These are phyloP conservation scores for Pythium scleroteichum DNA, from an alignment of 352 stramenopile species.

Conservation along the genomic window DNA sequence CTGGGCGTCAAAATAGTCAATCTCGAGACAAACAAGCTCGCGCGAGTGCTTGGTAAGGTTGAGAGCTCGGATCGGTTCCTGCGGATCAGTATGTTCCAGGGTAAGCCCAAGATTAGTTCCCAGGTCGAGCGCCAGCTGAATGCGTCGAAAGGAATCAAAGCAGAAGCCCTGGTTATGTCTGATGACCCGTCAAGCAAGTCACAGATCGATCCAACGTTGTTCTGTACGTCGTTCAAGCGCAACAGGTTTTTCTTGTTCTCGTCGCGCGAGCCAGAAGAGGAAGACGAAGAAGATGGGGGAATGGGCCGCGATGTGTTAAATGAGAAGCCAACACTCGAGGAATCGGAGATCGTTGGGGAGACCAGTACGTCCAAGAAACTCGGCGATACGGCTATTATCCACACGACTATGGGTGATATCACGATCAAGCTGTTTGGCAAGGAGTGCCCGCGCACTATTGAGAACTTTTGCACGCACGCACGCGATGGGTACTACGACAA, in stretches of 20 bases:
- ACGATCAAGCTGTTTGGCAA: slow-evolving; percentile 96
- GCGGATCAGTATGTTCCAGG: slow-evolving; percentile 92
- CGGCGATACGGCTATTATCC: slow-evolving; percentile 88
- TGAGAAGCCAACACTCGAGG: slow-evolving; percentile 95
- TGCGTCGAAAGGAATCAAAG: slow-evolving; percentile 46
- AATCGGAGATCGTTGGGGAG: slow-evolving; percentile 85
- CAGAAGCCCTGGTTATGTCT: slow-evolving; percentile 62
- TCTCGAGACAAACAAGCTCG: slow-evolving; percentile 92
- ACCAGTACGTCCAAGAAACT: slow-evolving; percentile 61
- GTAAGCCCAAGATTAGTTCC: slow-evolving; percentile 94
- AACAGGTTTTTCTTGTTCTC: slow-evolving; percentile 98
- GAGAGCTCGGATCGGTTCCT: slow-evolving; percentile 97
- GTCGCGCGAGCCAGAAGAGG: slow-evolving; percentile 90
- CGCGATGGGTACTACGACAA: slow-evolving; percentile 99
- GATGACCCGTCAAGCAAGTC: slow-evolving; percentile 45
- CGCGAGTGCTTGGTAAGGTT: slow-evolving; percentile 91
- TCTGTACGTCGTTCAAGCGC: slow-evolving; percentile 88
- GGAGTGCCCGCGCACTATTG: slow-evolving; percentile 93
- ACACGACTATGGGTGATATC: slow-evolving; percentile 99
- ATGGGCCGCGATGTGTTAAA: slow-evolving; percentile 96
- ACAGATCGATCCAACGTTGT: slow-evolving; percentile 82
- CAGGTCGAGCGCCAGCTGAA: slow-evolving; percentile 92
- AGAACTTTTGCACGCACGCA: slow-evolving; percentile 98
- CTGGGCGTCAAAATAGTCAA: slow-evolving; percentile 98
- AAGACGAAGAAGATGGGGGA: slow-evolving; percentile 45